Base-by-base conservation (phyloP, 805 yeast species). In the Maudiozyma saulgeensis region DNA sequence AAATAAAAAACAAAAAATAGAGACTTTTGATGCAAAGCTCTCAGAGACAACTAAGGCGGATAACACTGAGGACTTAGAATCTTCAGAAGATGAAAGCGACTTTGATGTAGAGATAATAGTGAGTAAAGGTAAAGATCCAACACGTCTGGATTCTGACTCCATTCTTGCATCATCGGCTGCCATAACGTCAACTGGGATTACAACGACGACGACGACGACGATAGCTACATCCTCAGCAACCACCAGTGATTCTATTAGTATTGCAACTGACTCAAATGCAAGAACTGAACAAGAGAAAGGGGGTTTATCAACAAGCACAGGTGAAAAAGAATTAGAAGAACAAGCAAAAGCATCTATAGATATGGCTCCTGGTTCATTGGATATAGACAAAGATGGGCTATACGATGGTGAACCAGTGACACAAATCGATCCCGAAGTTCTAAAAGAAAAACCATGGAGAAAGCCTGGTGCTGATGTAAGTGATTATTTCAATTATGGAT, bases 361-460 rank as follows among this genome's bases (percentile, higher is more conserved):
- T 13, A 42, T 47, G 38, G 41, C 26, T n/a, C 32, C 43, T 25
- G 37, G 43, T 21, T 43, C 44, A 16, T 57, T 72, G 12, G 72
- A 67, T 47, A 47, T 56, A 52, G 68, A 58, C 38, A 64, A 60
- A 12, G 68, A 64, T 15, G 68, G 64, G n/a, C 57, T 54, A 42
- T 64, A 75, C 51, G 84, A 89, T 46, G 97, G 96, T 2, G 76
- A 79, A 56, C 95, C 96, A 4, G 72, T 93, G 45, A 87, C 96
- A 0, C 81, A 84, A 56, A 74, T 91, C 12, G 84, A 86, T 52
- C 75, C 91, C 11, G 91, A 84, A 52, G 84, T 82, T 48, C 70
- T 90, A 45, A 88, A 87, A 55, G 96, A 89, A 56, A 95, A 95
- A 69, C 99, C 99, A 8, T 93, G 99, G 99, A 78, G 99, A 63